Percentiles rank a stretch among this genome's conserved stretches.
Conservation (phyloP, 2,329 filamentous ascomycete genomes). For the Colletotrichum tropicicola region DNA sequence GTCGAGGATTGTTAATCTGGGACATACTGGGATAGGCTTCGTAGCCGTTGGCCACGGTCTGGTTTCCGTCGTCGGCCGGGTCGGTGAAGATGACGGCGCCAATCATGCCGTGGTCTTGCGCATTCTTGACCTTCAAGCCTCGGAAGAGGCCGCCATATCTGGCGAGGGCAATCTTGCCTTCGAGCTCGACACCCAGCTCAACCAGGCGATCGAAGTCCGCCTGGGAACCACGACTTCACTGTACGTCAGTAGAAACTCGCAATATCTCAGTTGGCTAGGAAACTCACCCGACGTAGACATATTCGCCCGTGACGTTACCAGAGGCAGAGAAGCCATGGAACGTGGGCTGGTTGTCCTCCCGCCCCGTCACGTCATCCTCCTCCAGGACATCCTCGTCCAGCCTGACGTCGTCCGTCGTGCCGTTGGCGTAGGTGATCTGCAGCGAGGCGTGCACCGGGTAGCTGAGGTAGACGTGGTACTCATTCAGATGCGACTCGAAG, state of each 20-base stretch:
- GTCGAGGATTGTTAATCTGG: accelerated
- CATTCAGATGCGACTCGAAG: constrained; percentile 43
- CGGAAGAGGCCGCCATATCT: constrained; percentile 83
- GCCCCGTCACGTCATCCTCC: constrained; percentile 78
- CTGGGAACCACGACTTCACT: constrained; percentile 67
- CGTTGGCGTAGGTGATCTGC: constrained; percentile 44
- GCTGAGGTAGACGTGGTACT: constrained; percentile 69
- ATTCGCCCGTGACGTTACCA: constrained; percentile 79
- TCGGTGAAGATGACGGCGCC: constrained; percentile 79
- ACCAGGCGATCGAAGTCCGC: constrained; percentile 77
- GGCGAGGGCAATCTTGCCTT: constrained; percentile 81
- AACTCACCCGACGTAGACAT: constrained; percentile 75
- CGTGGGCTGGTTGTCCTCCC: constrained; percentile 74
- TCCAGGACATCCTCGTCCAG: constrained; percentile 78
- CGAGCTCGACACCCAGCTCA: constrained; percentile 72
- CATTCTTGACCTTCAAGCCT: constrained; percentile 84
- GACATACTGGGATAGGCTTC: constrained; percentile 69
- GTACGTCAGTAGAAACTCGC: neutral
- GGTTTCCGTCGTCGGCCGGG: constrained; percentile 77
- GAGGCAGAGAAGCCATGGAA: constrained; percentile 87
- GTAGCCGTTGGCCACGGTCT: constrained; percentile 79
- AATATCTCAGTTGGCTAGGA: too few relatives aligned
- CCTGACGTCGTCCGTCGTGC: constrained; percentile 68
- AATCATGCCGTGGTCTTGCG: constrained; percentile 80
- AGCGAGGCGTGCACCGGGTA: constrained; percentile 68